Conservation (phyloP, 2,329 filamentous ascomycete species). For the Aureobasidium vineae region DNA sequence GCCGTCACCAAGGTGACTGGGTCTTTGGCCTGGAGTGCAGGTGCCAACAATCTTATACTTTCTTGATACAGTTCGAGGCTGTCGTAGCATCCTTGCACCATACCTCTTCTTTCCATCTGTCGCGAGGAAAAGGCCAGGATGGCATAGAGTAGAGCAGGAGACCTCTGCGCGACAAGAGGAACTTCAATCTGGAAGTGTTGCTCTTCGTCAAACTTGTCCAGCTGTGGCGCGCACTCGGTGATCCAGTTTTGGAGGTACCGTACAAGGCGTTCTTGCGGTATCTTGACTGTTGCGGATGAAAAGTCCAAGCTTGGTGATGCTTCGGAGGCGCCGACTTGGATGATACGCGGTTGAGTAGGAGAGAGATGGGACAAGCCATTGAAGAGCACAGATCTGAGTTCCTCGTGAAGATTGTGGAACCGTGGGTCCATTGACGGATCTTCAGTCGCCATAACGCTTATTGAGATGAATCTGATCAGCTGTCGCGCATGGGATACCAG, state of each 20-base stretch:
- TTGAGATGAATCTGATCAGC: neutral
- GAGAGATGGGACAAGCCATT: constrained; percentile 9
- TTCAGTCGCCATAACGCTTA: constrained; percentile 16
- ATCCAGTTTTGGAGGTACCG: constrained; percentile 16
- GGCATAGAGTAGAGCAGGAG: constrained; percentile 15
- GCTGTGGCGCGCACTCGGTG: constrained; percentile 10
- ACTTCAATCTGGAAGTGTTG: constrained; percentile 18
- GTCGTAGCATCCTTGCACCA: constrained; percentile 17
- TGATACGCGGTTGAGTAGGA: neutral
- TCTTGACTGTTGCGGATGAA: constrained; percentile 9
- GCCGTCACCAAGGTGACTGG: constrained; percentile 8
- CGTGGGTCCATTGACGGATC: constrained; percentile 15
- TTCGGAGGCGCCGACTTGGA: neutral
- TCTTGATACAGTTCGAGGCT: constrained; percentile 16
- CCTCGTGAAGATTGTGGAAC: constrained; percentile 18
- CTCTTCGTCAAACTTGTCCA: constrained; percentile 19
- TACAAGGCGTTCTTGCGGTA: constrained; percentile 2
- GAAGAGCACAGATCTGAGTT: constrained; percentile 17
- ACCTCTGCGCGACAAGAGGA: constrained; percentile 7
- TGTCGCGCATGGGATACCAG: neutral
- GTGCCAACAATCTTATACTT: constrained; percentile 10
- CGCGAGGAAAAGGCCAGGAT: constrained; percentile 17
- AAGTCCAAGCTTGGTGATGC: constrained; percentile 4
- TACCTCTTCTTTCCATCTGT: constrained; percentile 11
- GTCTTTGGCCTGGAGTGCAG: constrained; percentile 14